phyloP scores from a whole-genome alignment of 768 basidiomycete genomes.

The Boletus pseudo-olivaceus region DNA sequence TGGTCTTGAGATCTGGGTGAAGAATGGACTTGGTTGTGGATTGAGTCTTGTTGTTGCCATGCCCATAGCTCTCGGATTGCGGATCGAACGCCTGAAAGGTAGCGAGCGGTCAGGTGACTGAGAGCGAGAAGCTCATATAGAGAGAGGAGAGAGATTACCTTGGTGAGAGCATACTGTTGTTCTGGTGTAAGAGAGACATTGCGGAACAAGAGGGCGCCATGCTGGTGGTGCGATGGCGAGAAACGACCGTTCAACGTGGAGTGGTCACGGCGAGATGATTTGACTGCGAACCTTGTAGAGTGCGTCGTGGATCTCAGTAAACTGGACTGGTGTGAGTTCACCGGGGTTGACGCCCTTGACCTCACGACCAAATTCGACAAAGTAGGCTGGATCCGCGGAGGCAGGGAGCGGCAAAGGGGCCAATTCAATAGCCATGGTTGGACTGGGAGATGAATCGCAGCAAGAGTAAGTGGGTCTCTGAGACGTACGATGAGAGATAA shows the following conservation, averaged over 20 bases:
- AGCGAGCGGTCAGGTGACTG: slow-evolving; percentile 6
- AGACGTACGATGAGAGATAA: neutral
- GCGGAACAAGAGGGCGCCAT: slow-evolving; percentile 73
- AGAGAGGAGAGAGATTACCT: slow-evolving; percentile 42
- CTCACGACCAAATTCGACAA: slow-evolving; percentile 70
- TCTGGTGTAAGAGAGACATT: slow-evolving; percentile 67
- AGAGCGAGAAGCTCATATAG: neutral
- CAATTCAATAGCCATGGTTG: slow-evolving; percentile 63
- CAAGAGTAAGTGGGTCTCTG: neutral
- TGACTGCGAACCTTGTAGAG: slow-evolving; percentile 63
- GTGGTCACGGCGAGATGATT: neutral
- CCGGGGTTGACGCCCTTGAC: slow-evolving; percentile 74
- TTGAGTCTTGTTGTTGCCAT: slow-evolving; percentile 85
- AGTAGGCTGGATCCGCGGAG: slow-evolving; percentile 65
- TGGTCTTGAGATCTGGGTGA: slow-evolving; percentile 87
- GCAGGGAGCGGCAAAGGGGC: slow-evolving; percentile 65
- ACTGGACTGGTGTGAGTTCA: slow-evolving; percentile 53
- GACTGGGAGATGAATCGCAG: neutral
- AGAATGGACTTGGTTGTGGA: slow-evolving; percentile 73
- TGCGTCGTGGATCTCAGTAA: slow-evolving; percentile 63
- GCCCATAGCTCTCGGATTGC: slow-evolving; percentile 61
- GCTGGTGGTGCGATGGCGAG: slow-evolving; percentile 38
- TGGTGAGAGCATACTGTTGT: slow-evolving; percentile 81
- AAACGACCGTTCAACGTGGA: neutral
- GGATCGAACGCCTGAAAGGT: slow-evolving; percentile 73